A percentile compares a stretch with the other conserved stretches of the same genome.
phyloP scores from a whole-genome alignment of 768 basidiomycete species.

The Trametes meyenii region DNA sequence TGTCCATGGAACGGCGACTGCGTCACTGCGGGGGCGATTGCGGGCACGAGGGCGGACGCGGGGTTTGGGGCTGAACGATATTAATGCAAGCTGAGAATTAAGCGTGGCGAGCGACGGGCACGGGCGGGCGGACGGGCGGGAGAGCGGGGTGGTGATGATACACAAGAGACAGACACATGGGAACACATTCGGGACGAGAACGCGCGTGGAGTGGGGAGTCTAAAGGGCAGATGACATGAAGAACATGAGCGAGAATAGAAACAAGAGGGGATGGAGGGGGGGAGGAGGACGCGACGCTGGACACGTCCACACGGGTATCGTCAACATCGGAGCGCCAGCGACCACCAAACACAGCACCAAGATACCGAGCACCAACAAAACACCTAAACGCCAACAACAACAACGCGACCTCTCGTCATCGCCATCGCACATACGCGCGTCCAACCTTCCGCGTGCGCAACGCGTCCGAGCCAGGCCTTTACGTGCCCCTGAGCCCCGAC shows the following conservation, averaged over 20 bases:
- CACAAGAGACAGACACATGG: slow-evolving; percentile 2
- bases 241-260: not conserved
- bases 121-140: not conserved
- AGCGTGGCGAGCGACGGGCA: no score
- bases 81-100: not conserved
- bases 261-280: not conserved
- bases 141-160: not conserved
- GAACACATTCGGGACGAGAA: not conserved
- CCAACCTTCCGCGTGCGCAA: no score
- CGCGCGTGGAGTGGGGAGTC: slow-evolving; percentile 11
- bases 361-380: not conserved
- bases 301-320: slow-evolving; percentile 13
- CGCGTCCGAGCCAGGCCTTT: not conserved
- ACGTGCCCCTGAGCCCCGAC: slow-evolving; percentile 25
- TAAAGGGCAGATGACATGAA: not conserved
- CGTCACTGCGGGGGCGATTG: no score
- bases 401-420: not conserved
- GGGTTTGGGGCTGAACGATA: not conserved
- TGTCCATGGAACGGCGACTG: not conserved
- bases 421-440: no score
- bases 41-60: not conserved
- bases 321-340: not conserved
- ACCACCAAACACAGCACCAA: not conserved
- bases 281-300: not conserved
- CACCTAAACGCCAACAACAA: not conserved